phyloP scores from a whole-genome alignment of 148 eudicot species.

The Rhododendron ovatum region DNA sequence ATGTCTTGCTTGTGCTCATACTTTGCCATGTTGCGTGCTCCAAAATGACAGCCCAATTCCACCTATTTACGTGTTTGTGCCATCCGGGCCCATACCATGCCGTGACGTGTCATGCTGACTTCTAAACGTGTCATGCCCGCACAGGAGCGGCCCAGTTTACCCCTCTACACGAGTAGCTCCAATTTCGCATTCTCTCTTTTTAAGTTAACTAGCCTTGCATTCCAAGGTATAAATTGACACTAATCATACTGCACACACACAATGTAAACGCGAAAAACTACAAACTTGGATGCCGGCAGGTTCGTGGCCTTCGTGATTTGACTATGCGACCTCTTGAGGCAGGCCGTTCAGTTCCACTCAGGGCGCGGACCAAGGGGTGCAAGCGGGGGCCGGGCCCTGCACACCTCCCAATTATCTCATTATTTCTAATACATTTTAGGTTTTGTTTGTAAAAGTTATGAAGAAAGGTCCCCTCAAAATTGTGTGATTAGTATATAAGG shows the following conservation, averaged over 20 bases:
- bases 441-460: too few relatives aligned
- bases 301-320: too few relatives aligned
- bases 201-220: not conserved
- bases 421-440: too few relatives aligned
- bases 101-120: not conserved
- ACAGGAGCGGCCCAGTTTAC: not conserved
- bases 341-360: too few relatives aligned
- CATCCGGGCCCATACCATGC: not conserved
- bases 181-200: not conserved
- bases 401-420: too few relatives aligned
- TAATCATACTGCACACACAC: not conserved
- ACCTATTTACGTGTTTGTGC: not conserved
- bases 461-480: too few relatives aligned
- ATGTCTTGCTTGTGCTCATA: not conserved
- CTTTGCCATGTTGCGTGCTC: not conserved
- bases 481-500: too few relatives aligned
- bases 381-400: too few relatives aligned
- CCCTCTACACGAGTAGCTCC: not conserved
- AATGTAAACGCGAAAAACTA: not conserved
- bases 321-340: too few relatives aligned
- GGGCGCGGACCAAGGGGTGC: too few relatives aligned
- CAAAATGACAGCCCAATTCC: not conserved
- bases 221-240: not conserved
- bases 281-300: not conserved
- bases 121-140: not conserved